phyloP scores from a whole-genome alignment of 805 yeast species.

The Nakazawaea pomicola region DNA sequence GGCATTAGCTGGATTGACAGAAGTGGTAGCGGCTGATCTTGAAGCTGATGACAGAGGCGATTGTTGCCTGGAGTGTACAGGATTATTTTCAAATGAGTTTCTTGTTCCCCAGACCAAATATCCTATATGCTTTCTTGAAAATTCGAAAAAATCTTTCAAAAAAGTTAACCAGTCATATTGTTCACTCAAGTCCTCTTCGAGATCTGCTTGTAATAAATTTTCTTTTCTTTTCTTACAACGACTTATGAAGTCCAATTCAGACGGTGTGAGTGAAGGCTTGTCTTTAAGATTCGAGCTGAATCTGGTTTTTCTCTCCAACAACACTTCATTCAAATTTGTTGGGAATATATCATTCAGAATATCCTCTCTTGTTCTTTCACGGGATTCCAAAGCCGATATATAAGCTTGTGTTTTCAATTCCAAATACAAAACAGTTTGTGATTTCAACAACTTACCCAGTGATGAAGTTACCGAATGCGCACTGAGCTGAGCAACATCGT shows the following conservation, averaged over 20 bases:
- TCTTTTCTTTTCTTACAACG: constrained; percentile 71
- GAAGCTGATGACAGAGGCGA: not conserved
- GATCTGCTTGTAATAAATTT: constrained; percentile 41
- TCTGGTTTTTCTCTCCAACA: constrained; percentile 31
- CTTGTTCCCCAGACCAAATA: constrained; percentile 66
- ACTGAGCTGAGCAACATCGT: constrained; percentile 4
- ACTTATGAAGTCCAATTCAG: constrained; percentile 73
- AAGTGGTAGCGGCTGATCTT: no score
- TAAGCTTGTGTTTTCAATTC: constrained; percentile 95
- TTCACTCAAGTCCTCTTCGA: constrained; percentile 51
- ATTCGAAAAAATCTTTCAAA: constrained; percentile 72
- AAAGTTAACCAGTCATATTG: constrained; percentile 86
- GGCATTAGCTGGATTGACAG: no score
- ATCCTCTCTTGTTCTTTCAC: constrained; percentile 56
- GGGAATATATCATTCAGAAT: constrained; percentile 78
- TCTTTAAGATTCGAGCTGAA: constrained; percentile 19
- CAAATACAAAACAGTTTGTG: constrained; percentile 73
- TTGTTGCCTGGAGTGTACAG: not conserved
- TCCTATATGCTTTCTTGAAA: constrained; percentile 70
- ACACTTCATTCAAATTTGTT: constrained; percentile 45
- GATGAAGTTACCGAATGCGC: constrained; percentile 2
- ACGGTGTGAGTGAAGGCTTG: constrained; percentile 50
- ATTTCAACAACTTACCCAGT: constrained; percentile 49
- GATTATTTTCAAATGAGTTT: constrained; percentile 17
- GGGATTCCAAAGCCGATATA: constrained; percentile 75